Base-by-base conservation (phyloP, 768 basidiomycete genomes). In the Auricularia cornea region DNA sequence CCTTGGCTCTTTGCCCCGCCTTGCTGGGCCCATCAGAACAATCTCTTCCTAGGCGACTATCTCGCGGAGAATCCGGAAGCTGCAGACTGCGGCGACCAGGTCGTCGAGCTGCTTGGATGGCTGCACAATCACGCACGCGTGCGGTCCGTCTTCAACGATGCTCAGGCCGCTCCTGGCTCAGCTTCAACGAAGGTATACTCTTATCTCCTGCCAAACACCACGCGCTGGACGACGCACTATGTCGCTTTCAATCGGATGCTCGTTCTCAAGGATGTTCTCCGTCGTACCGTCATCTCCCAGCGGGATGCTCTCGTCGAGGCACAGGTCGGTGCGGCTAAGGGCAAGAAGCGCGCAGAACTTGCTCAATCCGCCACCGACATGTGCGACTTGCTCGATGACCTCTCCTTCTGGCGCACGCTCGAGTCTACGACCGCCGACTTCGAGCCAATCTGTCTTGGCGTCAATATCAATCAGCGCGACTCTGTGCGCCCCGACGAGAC, bases 31-130 rank as follows among this genome's bases (percentile, higher is more conserved):
- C 70, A 72, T 62, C 73, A 76, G 66, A 66, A 73, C 14, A 76
- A 77, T 65, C 72, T 78, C 5, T 65, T 75, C 32, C 73, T 76
- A 29, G 74, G 76, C 10, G 75, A 78, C 61, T 72, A 71, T 56
- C 65, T 77, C 14, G 59, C 52, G 16, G n/a, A 70, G 3, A 62
- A 65, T 31, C 18, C 41, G 23, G 26, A 10, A 5, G 64, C 73
- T 57, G 59, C 69, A 14, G 61, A 65, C 26, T 65, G 62, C 38
- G 65, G 71, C 30, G 63, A 68, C 11, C 3, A 64, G 6, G 73
- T 69, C 3, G 12, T 66, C 0, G 67, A 69, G 23, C 8, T 68
- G 60, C 59, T 65, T 30, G 73, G 72, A 29, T 78, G 77, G 76
- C 69, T 77, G 57, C 73, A 74, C 59, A 73, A 71, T 51, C 75